phyloP scores from a whole-genome alignment of 2,329 filamentous ascomycete genomes.

The Aspergillus novoparasiticus region DNA sequence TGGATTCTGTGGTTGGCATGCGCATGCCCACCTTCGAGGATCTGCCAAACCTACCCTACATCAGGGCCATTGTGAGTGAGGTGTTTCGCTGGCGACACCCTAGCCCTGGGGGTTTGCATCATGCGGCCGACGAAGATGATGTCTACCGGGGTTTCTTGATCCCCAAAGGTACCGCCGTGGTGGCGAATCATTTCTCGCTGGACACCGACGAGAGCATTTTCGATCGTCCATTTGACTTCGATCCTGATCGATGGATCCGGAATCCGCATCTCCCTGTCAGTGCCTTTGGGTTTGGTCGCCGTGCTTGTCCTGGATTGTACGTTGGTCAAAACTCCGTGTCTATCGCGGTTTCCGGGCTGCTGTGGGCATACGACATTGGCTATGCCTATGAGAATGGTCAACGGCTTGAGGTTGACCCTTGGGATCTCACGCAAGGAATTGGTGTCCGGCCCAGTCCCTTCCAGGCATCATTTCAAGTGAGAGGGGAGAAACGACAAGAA shows the following conservation, averaged over 20 bases:
- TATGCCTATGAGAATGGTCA: constrained; percentile 31
- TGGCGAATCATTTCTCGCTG: constrained; percentile 47
- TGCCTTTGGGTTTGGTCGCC: constrained; percentile 60
- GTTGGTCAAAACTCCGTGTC: constrained; percentile 40
- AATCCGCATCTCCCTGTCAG: constrained; percentile 55
- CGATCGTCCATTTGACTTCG: constrained; percentile 39
- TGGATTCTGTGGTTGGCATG: constrained; percentile 35
- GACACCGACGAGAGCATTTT: constrained; percentile 44
- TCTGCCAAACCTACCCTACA: constrained; percentile 30
- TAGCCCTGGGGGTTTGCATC: constrained; percentile 47
- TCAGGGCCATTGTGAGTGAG: constrained; percentile 34
- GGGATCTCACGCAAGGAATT: not conserved
- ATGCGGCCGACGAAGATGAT: constrained; percentile 50
- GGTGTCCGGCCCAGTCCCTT: constrained; percentile 1
- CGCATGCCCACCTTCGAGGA: constrained; percentile 35
- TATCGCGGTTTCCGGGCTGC: constrained; percentile 34
- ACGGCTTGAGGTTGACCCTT: constrained; percentile 5
- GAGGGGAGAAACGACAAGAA: not conserved
- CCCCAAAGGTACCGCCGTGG: constrained; percentile 49
- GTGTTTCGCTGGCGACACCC: constrained; percentile 41
- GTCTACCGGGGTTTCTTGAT: constrained; percentile 50
- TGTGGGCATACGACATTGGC: constrained; percentile 42
- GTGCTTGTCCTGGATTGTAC: constrained; percentile 46
- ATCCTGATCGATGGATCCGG: constrained; percentile 41
- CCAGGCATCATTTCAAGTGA: not conserved